Base-by-base conservation (phyloP, 108 stramenopile species). In the Halocafeteria seosinensis region DNA sequence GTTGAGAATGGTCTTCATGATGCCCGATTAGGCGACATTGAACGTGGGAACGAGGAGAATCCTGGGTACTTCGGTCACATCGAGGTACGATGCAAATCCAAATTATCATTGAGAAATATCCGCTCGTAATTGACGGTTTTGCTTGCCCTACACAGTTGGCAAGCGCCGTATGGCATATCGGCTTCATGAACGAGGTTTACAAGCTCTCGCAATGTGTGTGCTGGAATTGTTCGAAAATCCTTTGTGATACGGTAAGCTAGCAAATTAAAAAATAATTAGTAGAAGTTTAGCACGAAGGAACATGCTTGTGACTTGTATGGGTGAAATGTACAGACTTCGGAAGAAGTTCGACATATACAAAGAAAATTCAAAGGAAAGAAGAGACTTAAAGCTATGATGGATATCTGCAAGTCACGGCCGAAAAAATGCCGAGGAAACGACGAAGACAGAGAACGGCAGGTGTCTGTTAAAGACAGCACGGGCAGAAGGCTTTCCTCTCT, bases 21-120 rank as follows among this genome's bases (percentile, higher is more conserved):
- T 69, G 94, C 97, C 25, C 83, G 92, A 38, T 81, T 98, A 67
- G 97, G 97, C 25, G 77, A 71, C 66, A 70, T 87, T 51, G 85
- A 85, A 47, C 85, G 87, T 74, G 79, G 29, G 1, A 23, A 24
- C 25, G 27, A 88, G 68, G 88, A 89, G 37, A 86, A 92, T 70
- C 95, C 93, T 1, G 93, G 95, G 62, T 89, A 97, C 72, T 97
- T 97, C 68, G 95, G 95, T 17, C 95, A 97, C 81, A 81, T 97
- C 58, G 91, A 97, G 33, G 0, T 64, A 32, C 36, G 52, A 28
- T 55, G 34, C 55, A 29, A 57, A 36, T 53, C 37, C 32, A 29
- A 53, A 30, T 38, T 55, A n/a, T 55, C 55, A 38, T 71, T 34
- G 63, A 33, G 30, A 61, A 12, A 27, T 61, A 6, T 13, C 27